Percentiles rank a stretch among this genome's conserved stretches.
Conservation (phyloP, 208 protist genomes). For the Chromosphaera perkinsii region DNA sequence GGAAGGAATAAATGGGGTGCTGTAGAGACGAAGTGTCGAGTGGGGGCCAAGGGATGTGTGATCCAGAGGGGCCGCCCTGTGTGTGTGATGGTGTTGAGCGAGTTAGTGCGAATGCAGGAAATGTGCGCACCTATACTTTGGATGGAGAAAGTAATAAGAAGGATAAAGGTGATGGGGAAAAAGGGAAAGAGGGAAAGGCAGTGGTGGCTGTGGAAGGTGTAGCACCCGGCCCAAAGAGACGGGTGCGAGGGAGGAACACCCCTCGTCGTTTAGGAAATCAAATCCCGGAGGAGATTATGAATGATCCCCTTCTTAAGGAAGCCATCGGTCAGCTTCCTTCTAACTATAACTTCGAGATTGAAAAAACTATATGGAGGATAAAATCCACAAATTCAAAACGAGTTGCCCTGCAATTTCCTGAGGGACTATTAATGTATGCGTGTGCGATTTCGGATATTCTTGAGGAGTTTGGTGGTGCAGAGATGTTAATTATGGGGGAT, state of each 20-base stretch:
- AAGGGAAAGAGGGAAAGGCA: too few species aligned
- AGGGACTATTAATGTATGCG: slow-evolving; percentile 93
- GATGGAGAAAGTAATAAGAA: too few species aligned
- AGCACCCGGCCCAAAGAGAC: background rate
- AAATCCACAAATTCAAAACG: slow-evolving; percentile 63
- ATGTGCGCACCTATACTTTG: too few species aligned
- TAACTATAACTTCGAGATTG: slow-evolving; percentile 98
- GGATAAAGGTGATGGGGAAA: too few species aligned
- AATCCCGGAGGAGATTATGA: background rate
- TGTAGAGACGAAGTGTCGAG: too few species aligned
- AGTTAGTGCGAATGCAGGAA: too few species aligned
- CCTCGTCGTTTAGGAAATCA: slow-evolving; percentile 10
- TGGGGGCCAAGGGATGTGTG: too few species aligned
- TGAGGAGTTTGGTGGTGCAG: slow-evolving; percentile 68
- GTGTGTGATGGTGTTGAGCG: too few species aligned
- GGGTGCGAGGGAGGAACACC: background rate
- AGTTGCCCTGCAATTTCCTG: slow-evolving; percentile 96
- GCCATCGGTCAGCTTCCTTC: slow-evolving; percentile 62
- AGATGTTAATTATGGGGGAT: slow-evolving; percentile 94
- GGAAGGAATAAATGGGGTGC: too few species aligned
- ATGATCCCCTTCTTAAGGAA: background rate
- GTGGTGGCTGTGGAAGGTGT: too few species aligned
- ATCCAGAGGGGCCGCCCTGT: too few species aligned
- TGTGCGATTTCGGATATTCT: slow-evolving; percentile 92
- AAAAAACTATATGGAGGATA: slow-evolving; percentile 91